Evolutionary conservation across 805 yeast genomes (phyloP).

Genomic region (Metschnikowia peoriensis): DNA sequence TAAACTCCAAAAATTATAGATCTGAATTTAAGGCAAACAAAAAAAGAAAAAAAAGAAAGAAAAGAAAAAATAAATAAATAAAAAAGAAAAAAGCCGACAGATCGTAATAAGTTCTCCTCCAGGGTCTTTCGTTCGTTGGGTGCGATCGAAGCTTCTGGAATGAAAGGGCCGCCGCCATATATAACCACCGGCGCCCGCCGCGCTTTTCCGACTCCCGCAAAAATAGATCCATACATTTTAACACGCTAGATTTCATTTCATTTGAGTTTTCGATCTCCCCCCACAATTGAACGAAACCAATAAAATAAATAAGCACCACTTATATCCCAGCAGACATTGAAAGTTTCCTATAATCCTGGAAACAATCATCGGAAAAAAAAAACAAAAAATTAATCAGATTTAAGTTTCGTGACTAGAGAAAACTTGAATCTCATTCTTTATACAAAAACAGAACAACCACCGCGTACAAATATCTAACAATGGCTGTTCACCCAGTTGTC

Average conservation of each 20-base stretch:
- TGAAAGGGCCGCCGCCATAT: background rate
- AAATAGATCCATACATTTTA: background rate
- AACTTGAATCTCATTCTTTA: background rate
- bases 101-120: background rate
- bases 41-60: too few relatives aligned
- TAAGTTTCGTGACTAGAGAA: background rate
- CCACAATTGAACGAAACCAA: background rate
- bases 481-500: conserved; percentile 47
- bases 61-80: too few relatives aligned
- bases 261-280: background rate
- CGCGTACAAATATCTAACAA: conserved; percentile 5
- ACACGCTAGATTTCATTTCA: background rate
- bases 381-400: background rate
- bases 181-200: conserved; percentile 5
- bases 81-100: too few relatives aligned
- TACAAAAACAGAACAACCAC: background rate
- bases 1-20: too few relatives aligned
- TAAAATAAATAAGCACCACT: background rate
- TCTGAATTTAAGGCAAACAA: too few relatives aligned
- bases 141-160: conserved; percentile 22
- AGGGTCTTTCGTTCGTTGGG: background rate
- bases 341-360: background rate
- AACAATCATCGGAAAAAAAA: background rate
- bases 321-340: background rate
- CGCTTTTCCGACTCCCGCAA: background rate